Conservation (phyloP, 2,329 filamentous ascomycete species). For the Claviceps purpurea region DNA sequence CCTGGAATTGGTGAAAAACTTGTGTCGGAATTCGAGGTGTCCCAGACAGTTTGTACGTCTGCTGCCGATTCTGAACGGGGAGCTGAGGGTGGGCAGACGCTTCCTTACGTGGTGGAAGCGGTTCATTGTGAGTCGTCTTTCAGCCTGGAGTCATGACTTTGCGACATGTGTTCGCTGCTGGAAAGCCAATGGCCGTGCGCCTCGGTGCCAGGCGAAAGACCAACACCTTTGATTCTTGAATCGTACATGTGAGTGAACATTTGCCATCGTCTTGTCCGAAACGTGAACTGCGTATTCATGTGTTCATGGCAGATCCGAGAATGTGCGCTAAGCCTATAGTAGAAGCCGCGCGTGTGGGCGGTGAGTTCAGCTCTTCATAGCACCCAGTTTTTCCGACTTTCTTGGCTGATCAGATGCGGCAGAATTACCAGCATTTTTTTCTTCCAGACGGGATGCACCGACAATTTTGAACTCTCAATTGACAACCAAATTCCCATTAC, state of each 20-base stretch:
- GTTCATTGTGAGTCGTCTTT: constrained; percentile 5
- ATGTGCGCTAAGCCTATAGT: neutral
- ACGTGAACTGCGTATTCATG: neutral
- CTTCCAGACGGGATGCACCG: neutral
- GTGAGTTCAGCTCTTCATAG: constrained; percentile 3
- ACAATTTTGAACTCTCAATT: neutral
- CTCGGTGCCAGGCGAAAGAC: neutral
- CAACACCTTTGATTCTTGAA: neutral
- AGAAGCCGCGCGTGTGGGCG: neutral
- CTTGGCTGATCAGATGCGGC: neutral
- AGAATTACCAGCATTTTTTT: constrained; percentile 5
- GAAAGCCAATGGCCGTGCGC: neutral
- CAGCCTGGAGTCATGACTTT: neutral
- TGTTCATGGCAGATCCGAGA: neutral
- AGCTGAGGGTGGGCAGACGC: constrained; percentile 3
- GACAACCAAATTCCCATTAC: neutral
- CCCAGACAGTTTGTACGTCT: neutral
- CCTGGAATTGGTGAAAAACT: constrained; percentile 3
- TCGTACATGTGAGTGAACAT: neutral
- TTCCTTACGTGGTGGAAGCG: constrained; percentile 5
- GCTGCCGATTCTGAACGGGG: neutral
- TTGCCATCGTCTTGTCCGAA: neutral
- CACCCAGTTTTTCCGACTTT: constrained; percentile 1
- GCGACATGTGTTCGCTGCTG: neutral
- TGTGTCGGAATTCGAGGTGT: neutral